Evolutionary conservation across 108 stramenopile species (phyloP).

Genomic region (Fragilaria crotonensis): DNA sequence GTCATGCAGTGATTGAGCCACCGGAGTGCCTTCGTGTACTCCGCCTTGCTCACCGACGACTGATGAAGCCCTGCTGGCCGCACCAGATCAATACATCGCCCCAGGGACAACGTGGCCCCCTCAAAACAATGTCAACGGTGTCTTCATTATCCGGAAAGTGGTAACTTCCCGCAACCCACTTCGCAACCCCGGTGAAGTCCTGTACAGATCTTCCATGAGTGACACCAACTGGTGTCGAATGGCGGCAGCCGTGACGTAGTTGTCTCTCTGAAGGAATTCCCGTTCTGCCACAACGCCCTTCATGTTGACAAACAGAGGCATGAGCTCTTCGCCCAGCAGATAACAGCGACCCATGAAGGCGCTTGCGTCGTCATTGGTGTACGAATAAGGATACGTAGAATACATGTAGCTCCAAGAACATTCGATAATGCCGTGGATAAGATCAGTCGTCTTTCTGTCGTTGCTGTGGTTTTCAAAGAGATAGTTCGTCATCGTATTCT

Average conservation of each 20-base stretch:
- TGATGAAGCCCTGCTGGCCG: conserved; percentile 67
- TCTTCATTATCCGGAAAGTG: too few species aligned
- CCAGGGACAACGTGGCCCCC: conserved; percentile 56
- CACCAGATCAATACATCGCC: conserved; percentile 67
- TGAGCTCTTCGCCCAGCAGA: conserved; percentile 55
- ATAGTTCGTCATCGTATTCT: conserved; percentile 10
- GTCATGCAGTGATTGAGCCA: conserved; percentile 54
- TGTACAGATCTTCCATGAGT: conserved; percentile 62
- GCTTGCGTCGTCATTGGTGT: conserved; percentile 43
- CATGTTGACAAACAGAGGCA: conserved; percentile 67
- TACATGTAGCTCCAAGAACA: conserved; percentile 66
- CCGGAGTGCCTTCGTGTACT: conserved; percentile 53
- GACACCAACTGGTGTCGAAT: conserved; percentile 66
- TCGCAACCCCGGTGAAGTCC: conserved; percentile 1
- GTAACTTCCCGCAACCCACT: neutral
- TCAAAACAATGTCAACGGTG: conserved; percentile 63
- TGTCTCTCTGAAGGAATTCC: conserved; percentile 81
- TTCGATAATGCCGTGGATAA: conserved; percentile 38
- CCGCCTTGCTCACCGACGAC: conserved; percentile 38
- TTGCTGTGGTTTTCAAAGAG: conserved; percentile 8
- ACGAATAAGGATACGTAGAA: conserved; percentile 55
- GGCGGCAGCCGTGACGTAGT: conserved; percentile 55
- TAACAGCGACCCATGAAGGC: conserved; percentile 70
- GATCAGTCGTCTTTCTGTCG: too few species aligned
- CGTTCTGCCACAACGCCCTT: conserved; percentile 63